These are phyloP conservation scores for Quercus berberidifolia DNA, from an alignment of 306 rosid genomes.

Conservation along the genomic window DNA sequence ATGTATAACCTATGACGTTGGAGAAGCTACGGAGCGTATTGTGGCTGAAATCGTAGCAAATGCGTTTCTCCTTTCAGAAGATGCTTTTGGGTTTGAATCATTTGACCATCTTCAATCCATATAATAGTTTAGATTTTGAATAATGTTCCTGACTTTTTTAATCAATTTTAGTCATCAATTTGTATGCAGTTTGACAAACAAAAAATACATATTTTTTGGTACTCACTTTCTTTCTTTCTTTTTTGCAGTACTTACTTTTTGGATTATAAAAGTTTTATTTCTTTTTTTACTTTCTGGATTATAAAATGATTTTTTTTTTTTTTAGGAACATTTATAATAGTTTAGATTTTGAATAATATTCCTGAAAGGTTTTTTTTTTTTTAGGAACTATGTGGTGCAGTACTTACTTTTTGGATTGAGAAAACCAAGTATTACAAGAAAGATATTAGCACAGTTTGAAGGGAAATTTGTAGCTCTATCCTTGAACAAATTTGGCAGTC, in stretches of 20 bases:
- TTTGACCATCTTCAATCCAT: not conserved
- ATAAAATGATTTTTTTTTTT: too few relatives aligned
- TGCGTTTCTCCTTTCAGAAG: constrained; percentile 21
- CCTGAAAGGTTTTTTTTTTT: not conserved
- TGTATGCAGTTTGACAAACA: too few relatives aligned
- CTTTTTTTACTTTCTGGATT: not conserved
- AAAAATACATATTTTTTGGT: too few relatives aligned
- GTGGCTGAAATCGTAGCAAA: not conserved
- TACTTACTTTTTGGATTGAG: not conserved
- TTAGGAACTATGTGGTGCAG: constrained; percentile 54
- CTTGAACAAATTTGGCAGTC: constrained; percentile 37
- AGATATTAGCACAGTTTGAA: not conserved
- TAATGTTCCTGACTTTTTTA: not conserved
- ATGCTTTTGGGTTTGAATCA: constrained; percentile 38
- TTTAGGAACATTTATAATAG: too few relatives aligned
- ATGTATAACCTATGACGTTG: not conserved
- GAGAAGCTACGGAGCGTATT: not conserved
- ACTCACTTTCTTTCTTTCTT: too few relatives aligned
- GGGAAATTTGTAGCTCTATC: constrained; percentile 25
- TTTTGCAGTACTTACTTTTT: too few relatives aligned
- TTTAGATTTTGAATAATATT: too few relatives aligned
- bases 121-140: not conserved
- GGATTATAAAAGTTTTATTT: not conserved
- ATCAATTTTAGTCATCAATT: too few relatives aligned
- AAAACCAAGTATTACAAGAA: not conserved